Conservation (phyloP, 192 early-diverging fungal genomes). For the Coemansia furcata region DNA sequence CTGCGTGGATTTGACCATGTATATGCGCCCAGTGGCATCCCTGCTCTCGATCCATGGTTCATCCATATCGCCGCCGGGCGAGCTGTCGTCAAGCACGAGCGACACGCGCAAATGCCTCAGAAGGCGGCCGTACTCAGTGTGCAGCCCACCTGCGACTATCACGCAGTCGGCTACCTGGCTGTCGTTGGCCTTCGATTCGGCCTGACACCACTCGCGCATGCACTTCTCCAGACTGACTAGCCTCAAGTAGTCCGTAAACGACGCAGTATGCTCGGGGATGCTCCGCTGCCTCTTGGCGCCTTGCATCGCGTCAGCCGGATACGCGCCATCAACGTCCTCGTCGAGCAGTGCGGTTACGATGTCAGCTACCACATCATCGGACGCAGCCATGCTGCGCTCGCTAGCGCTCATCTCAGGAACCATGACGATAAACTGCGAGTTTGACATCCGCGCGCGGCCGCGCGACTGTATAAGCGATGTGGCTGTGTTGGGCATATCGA, state of each 20-base stretch:
- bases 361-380: neutral
- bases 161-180: conserved; percentile 7
- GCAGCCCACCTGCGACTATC: conserved; percentile 14
- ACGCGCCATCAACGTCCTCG: neutral
- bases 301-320: neutral
- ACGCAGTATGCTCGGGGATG: conserved; percentile 15
- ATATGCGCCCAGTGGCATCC: conserved; percentile 50
- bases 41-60: conserved; percentile 44
- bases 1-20: conserved; percentile 61
- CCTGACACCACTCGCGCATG: conserved; percentile 63
- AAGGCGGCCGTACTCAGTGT: conserved; percentile 22
- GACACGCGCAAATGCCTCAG: conserved; percentile 9
- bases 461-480: conserved; percentile 88
- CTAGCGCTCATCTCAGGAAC: conserved; percentile 42
- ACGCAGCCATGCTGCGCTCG: neutral
- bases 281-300: neutral
- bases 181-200: conserved; percentile 3
- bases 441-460: conserved; percentile 72
- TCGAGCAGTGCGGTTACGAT: neutral
- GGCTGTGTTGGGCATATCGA: conserved; percentile 72
- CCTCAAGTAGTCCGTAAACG: conserved; percentile 42
- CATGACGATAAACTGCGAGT: conserved; percentile 78
- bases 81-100: conserved; percentile 20
- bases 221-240: conserved; percentile 56
- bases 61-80: conserved; percentile 24